These are phyloP conservation scores for Camellia oleifera DNA, from an alignment of 179 eudicot genomes.

Conservation along the genomic window DNA sequence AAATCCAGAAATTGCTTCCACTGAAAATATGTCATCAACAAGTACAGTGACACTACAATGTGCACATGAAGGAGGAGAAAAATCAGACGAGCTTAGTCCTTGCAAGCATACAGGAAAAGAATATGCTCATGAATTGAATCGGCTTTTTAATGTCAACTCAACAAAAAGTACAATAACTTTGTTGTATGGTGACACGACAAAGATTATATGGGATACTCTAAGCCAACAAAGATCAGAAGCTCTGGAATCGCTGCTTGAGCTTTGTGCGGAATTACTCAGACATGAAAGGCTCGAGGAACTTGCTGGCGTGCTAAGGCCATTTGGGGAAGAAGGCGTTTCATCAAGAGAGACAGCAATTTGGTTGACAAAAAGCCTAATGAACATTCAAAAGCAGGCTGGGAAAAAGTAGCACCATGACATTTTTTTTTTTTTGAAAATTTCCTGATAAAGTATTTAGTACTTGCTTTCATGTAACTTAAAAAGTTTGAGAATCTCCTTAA, in stretches of 20 bases:
- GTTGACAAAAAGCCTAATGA: slow-evolving; percentile 79
- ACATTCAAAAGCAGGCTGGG: slow-evolving; percentile 49
- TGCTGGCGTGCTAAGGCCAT: slow-evolving; percentile 67
- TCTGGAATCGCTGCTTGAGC: slow-evolving; percentile 72
- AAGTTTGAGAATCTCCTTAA: background rate
- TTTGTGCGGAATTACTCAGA: slow-evolving; percentile 72
- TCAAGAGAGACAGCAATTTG: slow-evolving; percentile 92
- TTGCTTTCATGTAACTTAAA: no score
- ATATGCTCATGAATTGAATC: slow-evolving; percentile 13
- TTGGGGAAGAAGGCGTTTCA: slow-evolving; percentile 74
- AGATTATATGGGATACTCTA: slow-evolving; percentile 38
- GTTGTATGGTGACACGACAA: slow-evolving; percentile 26
- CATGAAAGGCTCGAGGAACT: slow-evolving; percentile 81
- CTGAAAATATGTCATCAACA: slow-evolving; percentile 22
- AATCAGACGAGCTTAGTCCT: slow-evolving; percentile 19
- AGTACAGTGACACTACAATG: slow-evolving; percentile 25
- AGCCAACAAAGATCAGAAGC: slow-evolving; percentile 74
- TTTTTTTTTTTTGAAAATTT: background rate
- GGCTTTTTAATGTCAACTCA: slow-evolving; percentile 29
- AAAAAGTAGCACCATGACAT: slow-evolving; percentile 17
- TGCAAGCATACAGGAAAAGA: slow-evolving; percentile 24
- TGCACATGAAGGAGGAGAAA: slow-evolving; percentile 23
- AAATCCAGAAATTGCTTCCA: slow-evolving; percentile 14
- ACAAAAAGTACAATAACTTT: slow-evolving; percentile 33
- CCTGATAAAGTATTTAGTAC: no score